A percentile compares a stretch with the other conserved stretches of the same genome.
Conservation (phyloP, 139 green algal species). For the Chlorella sp. region DNA sequence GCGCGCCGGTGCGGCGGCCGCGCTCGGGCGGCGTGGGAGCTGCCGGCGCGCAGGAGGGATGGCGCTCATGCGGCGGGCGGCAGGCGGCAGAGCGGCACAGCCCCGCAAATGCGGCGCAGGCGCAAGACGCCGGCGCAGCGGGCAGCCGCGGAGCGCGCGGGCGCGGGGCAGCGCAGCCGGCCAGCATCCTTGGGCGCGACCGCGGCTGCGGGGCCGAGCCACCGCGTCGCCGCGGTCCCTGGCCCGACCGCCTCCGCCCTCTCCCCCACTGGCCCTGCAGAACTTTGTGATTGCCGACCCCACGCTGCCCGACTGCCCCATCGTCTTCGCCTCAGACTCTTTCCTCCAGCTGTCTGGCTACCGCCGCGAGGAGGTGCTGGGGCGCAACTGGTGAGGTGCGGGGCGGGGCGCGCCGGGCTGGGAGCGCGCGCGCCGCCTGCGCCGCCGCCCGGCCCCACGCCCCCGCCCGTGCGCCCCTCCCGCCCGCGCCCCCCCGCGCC, state of each 20-base stretch:
- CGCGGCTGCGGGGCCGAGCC: no score
- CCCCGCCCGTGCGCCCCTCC: background rate
- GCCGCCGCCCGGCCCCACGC: background rate
- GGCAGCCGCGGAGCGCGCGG: no score
- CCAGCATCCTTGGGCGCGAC: no score
- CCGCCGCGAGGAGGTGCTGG: constrained; percentile 92
- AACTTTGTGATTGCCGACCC: constrained; percentile 98
- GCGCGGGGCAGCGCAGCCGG: no score
- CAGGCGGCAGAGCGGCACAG: no score
- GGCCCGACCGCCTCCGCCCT: background rate
- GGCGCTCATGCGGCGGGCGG: no score
- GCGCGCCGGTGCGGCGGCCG: no score
- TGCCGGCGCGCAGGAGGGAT: no score
- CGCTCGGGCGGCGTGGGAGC: no score
- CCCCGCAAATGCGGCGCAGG: no score
- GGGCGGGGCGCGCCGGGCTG: background rate
- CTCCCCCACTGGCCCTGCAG: constrained; percentile 42
- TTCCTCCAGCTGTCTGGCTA: constrained; percentile 96
- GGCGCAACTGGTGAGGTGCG: constrained; percentile 82
- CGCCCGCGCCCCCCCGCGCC: constrained; percentile 25
- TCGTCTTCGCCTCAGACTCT: constrained; percentile 92
- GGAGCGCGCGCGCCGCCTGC: background rate
- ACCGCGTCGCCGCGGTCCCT: no score
- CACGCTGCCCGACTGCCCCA: constrained; percentile 95
- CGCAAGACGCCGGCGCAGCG: no score